Percentiles rank a stretch among this genome's conserved stretches.
phyloP scores from a whole-genome alignment of 345 rosid species.

The Ceriops decandra region DNA sequence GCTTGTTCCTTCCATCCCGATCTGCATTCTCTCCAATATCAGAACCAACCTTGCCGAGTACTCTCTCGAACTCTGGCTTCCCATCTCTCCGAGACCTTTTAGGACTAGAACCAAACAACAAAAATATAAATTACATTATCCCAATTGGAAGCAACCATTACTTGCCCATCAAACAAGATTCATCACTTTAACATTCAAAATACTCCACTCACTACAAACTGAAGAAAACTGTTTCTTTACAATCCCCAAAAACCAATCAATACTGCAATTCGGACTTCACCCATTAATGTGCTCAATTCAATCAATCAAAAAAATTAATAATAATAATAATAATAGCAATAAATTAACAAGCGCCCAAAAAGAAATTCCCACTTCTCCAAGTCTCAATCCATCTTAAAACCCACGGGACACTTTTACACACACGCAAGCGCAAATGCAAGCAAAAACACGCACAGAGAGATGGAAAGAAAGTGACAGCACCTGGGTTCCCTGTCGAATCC shows the following conservation, averaged over 20 bases:
- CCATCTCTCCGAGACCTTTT: slow-evolving; percentile 79
- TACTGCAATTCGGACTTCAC: too few relatives aligned
- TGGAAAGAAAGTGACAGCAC: not conserved
- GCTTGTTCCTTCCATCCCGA: slow-evolving; percentile 41
- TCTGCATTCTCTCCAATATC: slow-evolving; percentile 36
- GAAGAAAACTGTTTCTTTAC: not conserved
- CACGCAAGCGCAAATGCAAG: too few relatives aligned
- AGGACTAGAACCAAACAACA: slow-evolving; percentile 43
- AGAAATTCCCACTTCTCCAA: too few relatives aligned
- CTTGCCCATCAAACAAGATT: not conserved
- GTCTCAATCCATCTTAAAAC: too few relatives aligned
- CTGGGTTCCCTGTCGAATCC: slow-evolving; percentile 22
- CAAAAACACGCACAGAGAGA: too few relatives aligned
- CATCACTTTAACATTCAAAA: not conserved
- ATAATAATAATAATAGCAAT: too few relatives aligned
- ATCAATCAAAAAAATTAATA: too few relatives aligned
- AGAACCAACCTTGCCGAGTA: slow-evolving; percentile 25
- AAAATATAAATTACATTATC: not conserved
- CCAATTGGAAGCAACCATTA: not conserved
- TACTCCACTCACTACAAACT: not conserved
- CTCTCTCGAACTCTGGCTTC: slow-evolving; percentile 52
- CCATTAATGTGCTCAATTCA: too few relatives aligned
- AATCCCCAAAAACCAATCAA: not conserved
- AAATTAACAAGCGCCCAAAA: not conserved
- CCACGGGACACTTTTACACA: too few relatives aligned